Evolutionary conservation across 2,329 filamentous ascomycete genomes (phyloP).

Genomic region (Penicillium fuscoglaucum): DNA sequence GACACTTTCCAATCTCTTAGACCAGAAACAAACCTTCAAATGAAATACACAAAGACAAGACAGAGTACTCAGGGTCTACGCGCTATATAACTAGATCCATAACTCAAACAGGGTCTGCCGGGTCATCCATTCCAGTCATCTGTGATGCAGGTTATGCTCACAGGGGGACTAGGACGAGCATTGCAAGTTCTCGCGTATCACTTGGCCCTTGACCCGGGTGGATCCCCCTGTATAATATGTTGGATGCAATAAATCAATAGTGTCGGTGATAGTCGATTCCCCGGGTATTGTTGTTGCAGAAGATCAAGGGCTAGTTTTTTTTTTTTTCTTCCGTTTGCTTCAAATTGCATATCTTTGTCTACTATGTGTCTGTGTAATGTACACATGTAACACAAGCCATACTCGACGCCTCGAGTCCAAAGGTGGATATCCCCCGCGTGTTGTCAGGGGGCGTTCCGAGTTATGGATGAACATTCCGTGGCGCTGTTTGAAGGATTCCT

Average conservation of each 20-base stretch:
- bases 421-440: not conserved
- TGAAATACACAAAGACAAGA: not conserved
- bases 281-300: not conserved
- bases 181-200: slow-evolving; percentile 5
- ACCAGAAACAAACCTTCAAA: not conserved
- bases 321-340: not conserved
- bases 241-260: not conserved
- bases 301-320: too few relatives aligned
- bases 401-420: not conserved
- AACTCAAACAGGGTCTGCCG: slow-evolving; percentile 16
- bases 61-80: slow-evolving; percentile 15
- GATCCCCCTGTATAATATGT: not conserved
- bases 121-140: slow-evolving; percentile 23
- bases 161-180: slow-evolving; percentile 12
- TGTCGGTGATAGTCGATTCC: not conserved
- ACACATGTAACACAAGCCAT: not conserved
- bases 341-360: not conserved
- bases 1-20: not conserved
- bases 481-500: slow-evolving; percentile 13
- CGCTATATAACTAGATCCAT: slow-evolving; percentile 22
- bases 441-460: slow-evolving; percentile 10
- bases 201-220: slow-evolving; percentile 9
- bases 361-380: not conserved
- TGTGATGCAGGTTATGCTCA: slow-evolving; percentile 2
- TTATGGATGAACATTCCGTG: slow-evolving; percentile 25